phyloP scores from a whole-genome alignment of 116 monocot genomes.

The Posidonia oceanica region DNA sequence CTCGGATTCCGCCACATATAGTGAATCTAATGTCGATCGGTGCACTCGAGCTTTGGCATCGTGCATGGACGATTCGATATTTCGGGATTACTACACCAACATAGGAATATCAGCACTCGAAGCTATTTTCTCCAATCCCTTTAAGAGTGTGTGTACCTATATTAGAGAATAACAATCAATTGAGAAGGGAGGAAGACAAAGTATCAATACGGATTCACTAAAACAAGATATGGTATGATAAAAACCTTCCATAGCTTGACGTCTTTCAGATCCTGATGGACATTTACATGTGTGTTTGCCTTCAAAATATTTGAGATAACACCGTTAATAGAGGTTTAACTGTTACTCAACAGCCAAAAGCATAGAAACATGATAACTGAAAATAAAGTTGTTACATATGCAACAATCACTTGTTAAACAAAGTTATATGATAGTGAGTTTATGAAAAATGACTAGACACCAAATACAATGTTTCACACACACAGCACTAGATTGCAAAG shows the following conservation, averaged over 20 bases:
- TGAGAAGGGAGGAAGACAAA: neutral
- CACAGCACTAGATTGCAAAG: neutral
- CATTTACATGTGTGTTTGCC: slow-evolving; percentile 91
- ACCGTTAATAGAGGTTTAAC: neutral
- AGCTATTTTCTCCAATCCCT: neutral
- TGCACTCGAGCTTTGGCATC: too few species aligned
- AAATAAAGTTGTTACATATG: neutral
- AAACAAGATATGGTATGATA: slow-evolving; percentile 1
- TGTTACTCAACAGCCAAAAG: neutral
- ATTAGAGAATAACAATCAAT: neutral
- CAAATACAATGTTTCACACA: neutral
- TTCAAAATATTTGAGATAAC: neutral
- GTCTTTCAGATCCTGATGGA: slow-evolving; percentile 74
- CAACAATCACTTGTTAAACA: neutral
- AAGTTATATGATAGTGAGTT: neutral
- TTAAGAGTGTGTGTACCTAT: too few species aligned
- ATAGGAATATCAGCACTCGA: slow-evolving; percentile 1
- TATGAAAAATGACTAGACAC: too few species aligned
- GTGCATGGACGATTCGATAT: too few species aligned
- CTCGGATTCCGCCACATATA: too few species aligned
- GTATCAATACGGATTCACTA: neutral
- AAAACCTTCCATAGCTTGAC: slow-evolving; percentile 94
- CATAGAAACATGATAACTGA: neutral
- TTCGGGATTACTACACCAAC: too few species aligned
- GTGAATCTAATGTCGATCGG: too few species aligned